Base-by-base conservation (phyloP, 176 grass and related monocot genomes). In the Areca catechu region DNA sequence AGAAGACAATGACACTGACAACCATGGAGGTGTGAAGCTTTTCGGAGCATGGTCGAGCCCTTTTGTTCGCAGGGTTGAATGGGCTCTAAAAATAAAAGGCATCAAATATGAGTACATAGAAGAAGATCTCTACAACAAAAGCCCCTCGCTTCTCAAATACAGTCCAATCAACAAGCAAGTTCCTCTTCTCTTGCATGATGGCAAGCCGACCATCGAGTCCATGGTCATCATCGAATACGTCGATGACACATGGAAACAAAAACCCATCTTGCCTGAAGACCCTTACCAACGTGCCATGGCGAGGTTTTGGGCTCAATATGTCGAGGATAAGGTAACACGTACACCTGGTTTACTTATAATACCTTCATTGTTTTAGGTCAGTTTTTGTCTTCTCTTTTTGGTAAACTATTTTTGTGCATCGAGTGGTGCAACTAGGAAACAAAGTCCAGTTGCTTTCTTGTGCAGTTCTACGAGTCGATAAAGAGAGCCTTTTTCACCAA, bases 401-500 rank as follows among this genome's bases (percentile, higher is more conserved):
- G n/a, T n/a, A n/a, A n/a, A n/a, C n/a, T 30, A 5, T 30, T 30
- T 30, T 30, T 4, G 29, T 30, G 29, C 7, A 7, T 30, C 29
- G 7, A 30, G 29, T 30, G 29, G 29, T 54, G 29, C 29, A 30
- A 30, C 29, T 30, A 7, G 29, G 5, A 5, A 30, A 30, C 29
- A 7, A 30, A 30, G 29, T 30, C 29, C 6, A 7, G 29, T 20
- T 9, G 17, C 52, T 56, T 7, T 51, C 34, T 53, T 72, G 10
- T 30, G 29, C 61, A 79, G 76, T 72, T 61, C 28, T 68, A 68
- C 16, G 68, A 79, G 57, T 68, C 61, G 53, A 14, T 16, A 7
- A 79, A 53, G 61, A 79, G 59, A 49, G 68, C 76, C 16, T 79
- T 79, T 19, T 67, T 67, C 37, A 58, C 15, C 5, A 68, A 72